A percentile compares a stretch with the other conserved stretches of the same genome.
phyloP scores from a whole-genome alignment of 768 basidiomycete genomes.

The Amanita pseudoporphyria region DNA sequence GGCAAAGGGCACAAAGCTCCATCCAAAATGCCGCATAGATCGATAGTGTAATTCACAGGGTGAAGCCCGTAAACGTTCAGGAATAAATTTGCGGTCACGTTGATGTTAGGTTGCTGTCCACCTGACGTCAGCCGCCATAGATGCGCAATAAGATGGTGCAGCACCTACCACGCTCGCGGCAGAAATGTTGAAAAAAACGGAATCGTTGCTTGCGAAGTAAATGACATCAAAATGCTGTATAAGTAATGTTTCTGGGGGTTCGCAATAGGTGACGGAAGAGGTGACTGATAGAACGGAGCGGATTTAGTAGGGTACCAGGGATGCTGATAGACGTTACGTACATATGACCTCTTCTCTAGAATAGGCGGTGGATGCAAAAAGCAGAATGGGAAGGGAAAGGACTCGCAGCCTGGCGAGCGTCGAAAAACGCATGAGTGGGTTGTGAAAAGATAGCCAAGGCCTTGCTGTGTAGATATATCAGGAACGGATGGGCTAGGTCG shows the following conservation, averaged over 20 bases:
- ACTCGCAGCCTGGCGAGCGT: conserved; percentile 73
- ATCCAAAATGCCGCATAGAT: conserved; percentile 70
- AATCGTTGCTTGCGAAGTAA: conserved; percentile 62
- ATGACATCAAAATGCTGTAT: conserved; percentile 69
- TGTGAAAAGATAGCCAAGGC: conserved; percentile 2
- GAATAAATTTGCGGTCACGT: conserved; percentile 73
- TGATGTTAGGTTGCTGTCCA: conserved; percentile 59
- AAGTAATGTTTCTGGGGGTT: conserved; percentile 70
- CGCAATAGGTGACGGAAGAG: conserved; percentile 82
- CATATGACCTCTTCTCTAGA: conserved; percentile 53
- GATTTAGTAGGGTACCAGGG: conserved; percentile 8
- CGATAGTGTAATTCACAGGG: conserved; percentile 74
- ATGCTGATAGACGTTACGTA: conserved; percentile 42
- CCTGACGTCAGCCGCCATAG: conserved; percentile 2
- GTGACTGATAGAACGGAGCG: conserved; percentile 43
- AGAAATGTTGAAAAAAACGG: conserved; percentile 76
- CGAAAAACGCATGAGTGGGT: conserved; percentile 22
- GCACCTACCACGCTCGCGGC: conserved; percentile 75
- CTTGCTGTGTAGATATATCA: conserved; percentile 6
- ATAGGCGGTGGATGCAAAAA: conserved; percentile 23
- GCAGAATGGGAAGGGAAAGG: conserved; percentile 28
- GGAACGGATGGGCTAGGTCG: conserved; percentile 1
- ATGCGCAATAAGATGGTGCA: conserved; percentile 5
- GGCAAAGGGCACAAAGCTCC: conserved; percentile 80
- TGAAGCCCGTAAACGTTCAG: conserved; percentile 85